Base-by-base conservation (phyloP, 768 basidiomycete genomes). In the Xanthoconium stramineum region DNA sequence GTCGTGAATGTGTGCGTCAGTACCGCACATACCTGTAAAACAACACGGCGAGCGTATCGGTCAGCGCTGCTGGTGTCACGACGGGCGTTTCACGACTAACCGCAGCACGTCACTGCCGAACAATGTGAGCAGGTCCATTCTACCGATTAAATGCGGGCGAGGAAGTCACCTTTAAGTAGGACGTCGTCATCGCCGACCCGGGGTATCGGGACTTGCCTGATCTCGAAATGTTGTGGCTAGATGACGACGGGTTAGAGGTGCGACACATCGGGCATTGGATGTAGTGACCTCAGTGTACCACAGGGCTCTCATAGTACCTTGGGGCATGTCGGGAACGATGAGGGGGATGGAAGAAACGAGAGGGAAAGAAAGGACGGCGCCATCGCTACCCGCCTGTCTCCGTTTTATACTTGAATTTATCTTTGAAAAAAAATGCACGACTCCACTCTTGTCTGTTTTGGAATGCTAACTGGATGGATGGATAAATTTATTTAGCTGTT, bases 231-330 rank as follows among this genome's bases (percentile, higher is more conserved):
- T 63, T 75, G 73, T 52, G 89, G 83, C 86, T 89, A 63, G 59
- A 68, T 40, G 48, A 55, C 28, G 43, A 48, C 42, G 19, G 12
- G 43, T 69, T 43, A 61, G 58, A 61, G 33, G 12, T 20, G 48
- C 5, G 48, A 43, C 52, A 45, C 28, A 24, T 47, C 15, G 30
- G 15, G n/a, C 11, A 35, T 44, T 19, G 44, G 19, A 66, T 6
- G 57, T 6, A 3, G 74, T 40, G 61, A 89, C 88, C 59, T 77
- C 77, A 64, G 79, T 79, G 74, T 89, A 91, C 75, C 81, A 89
- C 61, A 89, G 73, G 17, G 89, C 89, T 71, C 83, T 81, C 89
- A 91, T 91, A 28, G 76, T 82, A 72, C 79, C 82, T 69, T 83
- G 67, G 49, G 80, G 75, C 82, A 84, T 84, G 65, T 44, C 62